Conservation (phyloP, 495 filamentous ascomycete species). For the Elasticomyces elasticus region DNA sequence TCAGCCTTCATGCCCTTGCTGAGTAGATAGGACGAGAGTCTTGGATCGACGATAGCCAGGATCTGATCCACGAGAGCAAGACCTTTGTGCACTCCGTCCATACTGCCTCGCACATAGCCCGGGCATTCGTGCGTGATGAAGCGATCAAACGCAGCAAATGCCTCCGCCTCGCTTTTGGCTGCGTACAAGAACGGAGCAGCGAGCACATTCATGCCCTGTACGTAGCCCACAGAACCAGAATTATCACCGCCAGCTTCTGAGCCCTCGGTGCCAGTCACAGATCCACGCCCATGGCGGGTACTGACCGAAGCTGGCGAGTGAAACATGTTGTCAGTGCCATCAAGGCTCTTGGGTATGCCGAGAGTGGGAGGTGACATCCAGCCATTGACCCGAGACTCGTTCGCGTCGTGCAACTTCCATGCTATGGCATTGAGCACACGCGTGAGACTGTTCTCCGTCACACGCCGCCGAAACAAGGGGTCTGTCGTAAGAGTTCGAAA, state of each 20-base stretch:
- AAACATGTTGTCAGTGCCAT: slow-evolving; percentile 26
- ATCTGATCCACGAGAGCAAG: slow-evolving; percentile 84
- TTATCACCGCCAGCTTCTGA: slow-evolving; percentile 45
- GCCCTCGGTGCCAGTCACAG: slow-evolving; percentile 37
- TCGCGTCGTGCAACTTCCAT: slow-evolving; percentile 80
- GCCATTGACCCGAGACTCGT: slow-evolving; percentile 38
- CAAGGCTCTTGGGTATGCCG: slow-evolving; percentile 25
- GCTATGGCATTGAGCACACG: slow-evolving; percentile 93
- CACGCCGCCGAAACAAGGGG: slow-evolving; percentile 85
- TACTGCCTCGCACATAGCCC: slow-evolving; percentile 85
- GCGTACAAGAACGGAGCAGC: slow-evolving; percentile 94
- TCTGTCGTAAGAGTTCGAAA: slow-evolving; percentile 94
- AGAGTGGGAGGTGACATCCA: slow-evolving; percentile 35
- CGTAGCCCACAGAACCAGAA: slow-evolving; percentile 61
- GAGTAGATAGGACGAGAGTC: slow-evolving; percentile 71
- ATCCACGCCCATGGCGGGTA: slow-evolving; percentile 13
- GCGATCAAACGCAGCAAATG: slow-evolving; percentile 80
- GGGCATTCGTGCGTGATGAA: slow-evolving; percentile 85
- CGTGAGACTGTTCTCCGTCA: slow-evolving; percentile 90
- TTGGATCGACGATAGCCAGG: slow-evolving; percentile 79
- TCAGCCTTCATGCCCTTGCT: slow-evolving; percentile 80
- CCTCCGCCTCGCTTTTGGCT: slow-evolving; percentile 86
- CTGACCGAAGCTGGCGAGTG: slow-evolving; percentile 25
- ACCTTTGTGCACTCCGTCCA: slow-evolving; percentile 95
- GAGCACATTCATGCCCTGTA: slow-evolving; percentile 99